phyloP scores from a whole-genome alignment of 1,139 yeast genomes.

The Yamadazyma mexicana region DNA sequence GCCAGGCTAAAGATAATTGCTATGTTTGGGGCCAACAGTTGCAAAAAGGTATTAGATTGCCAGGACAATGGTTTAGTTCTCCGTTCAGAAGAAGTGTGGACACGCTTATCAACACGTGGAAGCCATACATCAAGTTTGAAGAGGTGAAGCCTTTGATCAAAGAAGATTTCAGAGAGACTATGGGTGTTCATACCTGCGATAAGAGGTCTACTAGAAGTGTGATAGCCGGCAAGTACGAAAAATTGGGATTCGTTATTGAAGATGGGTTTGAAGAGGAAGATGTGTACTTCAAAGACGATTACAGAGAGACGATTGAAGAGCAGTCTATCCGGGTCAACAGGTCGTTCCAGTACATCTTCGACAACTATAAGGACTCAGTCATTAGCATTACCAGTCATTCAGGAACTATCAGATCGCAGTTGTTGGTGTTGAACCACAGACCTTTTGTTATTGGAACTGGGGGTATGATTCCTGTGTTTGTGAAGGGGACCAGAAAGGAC shows the following conservation, averaged over 20 bases:
- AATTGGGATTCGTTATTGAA: constrained; percentile 35
- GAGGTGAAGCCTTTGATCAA: constrained; percentile 31
- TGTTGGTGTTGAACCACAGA: constrained; percentile 42
- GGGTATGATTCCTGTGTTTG: constrained; percentile 46
- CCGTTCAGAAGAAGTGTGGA: constrained; percentile 42
- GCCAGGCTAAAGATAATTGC: constrained; percentile 37
- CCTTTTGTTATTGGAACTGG: constrained; percentile 46
- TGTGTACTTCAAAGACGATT: constrained; percentile 36
- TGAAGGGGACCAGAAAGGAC: constrained; percentile 22
- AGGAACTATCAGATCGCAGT: constrained; percentile 42
- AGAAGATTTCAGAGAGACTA: constrained; percentile 45
- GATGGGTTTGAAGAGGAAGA: constrained; percentile 43
- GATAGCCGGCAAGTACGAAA: constrained; percentile 31
- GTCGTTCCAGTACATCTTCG: constrained; percentile 37
- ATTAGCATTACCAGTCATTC: constrained; percentile 51
- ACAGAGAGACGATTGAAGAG: constrained; percentile 41
- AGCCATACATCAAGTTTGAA: constrained; percentile 27
- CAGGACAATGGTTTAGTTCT: constrained; percentile 34
- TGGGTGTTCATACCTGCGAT: constrained; percentile 47
- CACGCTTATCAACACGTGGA: constrained; percentile 36
- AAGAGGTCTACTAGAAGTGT: constrained; percentile 35
- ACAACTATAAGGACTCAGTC: constrained; percentile 28
- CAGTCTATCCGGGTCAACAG: constrained; percentile 40
- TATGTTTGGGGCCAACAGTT: constrained; percentile 26
- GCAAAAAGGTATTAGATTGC: constrained; percentile 21